Base-by-base conservation (phyloP, 148 eudicot species). In the Rhododendron kiyosumense region DNA sequence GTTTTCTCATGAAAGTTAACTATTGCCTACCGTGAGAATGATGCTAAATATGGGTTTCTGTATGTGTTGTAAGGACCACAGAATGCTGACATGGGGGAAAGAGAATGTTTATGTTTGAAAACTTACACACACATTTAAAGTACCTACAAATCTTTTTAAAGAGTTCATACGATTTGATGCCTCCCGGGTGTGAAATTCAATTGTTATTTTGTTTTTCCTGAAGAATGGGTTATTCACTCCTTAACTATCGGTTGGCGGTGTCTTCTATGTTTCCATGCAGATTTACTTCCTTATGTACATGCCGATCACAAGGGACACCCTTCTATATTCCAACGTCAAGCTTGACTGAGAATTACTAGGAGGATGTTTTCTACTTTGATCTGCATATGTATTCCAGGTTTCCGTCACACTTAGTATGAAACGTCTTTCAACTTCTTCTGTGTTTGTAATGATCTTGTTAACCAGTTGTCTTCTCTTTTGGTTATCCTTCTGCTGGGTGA, bases 271-370 rank as follows among this genome's bases (percentile, higher is more conserved):
- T 79, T 87, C 32, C 34, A 10, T 89, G 89, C 96, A 96, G 98
- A 88, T 89, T 73, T 91, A 91, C 91, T 93, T 91, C 85, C 96
- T 96, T 59, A 7, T 95, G 85, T 86, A 93, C 85, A 96, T 96
- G 99, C 94, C 99, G 24, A 80, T 95, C 87, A 96, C 99, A 82
- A 96, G 89, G 91, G 99, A 96, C 91, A 96, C 98, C 73, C 96
- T 96, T 84, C 86, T 96, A 78, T 96, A 95, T 90, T 94, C 98
- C 28, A 96, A 96, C 89, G 96, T 96, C 85, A 96, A 94, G 93
- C 98, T 96, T 36, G 99, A 96, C 87, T 94, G 87, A 91, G 84
- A n/a, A 34, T 51, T 51, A 13, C 4, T 3, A 2, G 30, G 52
- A 49, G 26, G 13, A 81, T 26, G 74, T 57, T 71, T 74, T 75